These are phyloP conservation scores for Phylloporus arenicola DNA, from an alignment of 768 basidiomycete genomes.

Conservation along the genomic window DNA sequence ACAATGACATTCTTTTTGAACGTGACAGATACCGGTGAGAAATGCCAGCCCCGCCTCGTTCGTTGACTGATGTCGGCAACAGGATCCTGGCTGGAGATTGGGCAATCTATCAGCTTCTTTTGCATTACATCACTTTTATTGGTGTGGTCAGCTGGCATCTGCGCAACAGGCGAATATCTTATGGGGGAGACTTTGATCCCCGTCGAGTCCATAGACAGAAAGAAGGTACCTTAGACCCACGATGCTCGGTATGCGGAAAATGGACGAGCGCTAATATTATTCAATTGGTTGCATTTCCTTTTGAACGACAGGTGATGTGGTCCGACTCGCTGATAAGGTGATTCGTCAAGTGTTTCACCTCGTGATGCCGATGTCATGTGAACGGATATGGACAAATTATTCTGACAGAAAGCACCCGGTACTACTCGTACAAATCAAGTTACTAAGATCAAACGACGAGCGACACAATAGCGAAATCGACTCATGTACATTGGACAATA, in stretches of 20 bases:
- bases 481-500: background rate
- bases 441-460: background rate
- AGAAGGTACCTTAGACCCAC: constrained; percentile 22
- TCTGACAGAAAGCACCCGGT: background rate
- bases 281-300: background rate
- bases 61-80: constrained; percentile 6
- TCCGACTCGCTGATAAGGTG: background rate
- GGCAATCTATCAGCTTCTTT: constrained; percentile 84
- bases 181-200: constrained; percentile 40
- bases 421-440: background rate
- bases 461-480: background rate
- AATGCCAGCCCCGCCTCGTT: background rate
- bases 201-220: constrained; percentile 10
- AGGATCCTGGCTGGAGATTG: constrained; percentile 89
- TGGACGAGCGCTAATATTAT: background rate
- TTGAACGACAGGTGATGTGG: constrained; percentile 1
- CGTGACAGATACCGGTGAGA: constrained; percentile 70
- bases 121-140: constrained; percentile 75
- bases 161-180: constrained; percentile 64
- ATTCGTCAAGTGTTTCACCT: background rate
- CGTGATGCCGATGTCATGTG: constrained; percentile 4
- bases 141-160: constrained; percentile 75
- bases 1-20: constrained; percentile 79
- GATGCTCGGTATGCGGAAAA: constrained; percentile 16
- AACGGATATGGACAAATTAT: background rate